Conservation (phyloP, 257 asterid genomes). For the Solanum commersonii region DNA sequence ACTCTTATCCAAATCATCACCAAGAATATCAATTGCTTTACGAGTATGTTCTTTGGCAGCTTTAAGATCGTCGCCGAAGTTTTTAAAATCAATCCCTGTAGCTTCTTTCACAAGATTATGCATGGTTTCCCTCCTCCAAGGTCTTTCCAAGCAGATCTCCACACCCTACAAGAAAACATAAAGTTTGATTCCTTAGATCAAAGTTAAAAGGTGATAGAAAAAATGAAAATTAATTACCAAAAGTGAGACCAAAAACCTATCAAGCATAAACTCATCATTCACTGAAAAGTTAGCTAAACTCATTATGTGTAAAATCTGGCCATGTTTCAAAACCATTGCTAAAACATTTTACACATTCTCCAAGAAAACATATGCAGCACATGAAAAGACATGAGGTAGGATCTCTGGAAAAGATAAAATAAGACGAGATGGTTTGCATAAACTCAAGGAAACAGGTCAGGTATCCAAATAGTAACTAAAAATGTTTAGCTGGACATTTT, state of each 20-base stretch:
- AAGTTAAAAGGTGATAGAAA: background rate
- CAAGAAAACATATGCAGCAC: background rate
- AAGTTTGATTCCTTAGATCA: background rate
- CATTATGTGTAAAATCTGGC: background rate
- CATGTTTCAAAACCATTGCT: background rate
- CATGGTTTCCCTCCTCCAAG: slow-evolving; percentile 99
- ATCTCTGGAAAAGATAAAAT: background rate
- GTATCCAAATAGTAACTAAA: background rate
- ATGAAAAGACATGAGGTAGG: background rate
- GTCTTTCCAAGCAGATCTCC: slow-evolving; percentile 83
- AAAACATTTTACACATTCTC: background rate
- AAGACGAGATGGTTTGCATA: background rate
- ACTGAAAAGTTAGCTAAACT: background rate
- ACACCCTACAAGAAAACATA: slow-evolving; percentile 41
- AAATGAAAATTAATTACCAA: background rate
- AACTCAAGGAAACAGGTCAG: background rate
- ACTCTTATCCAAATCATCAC: slow-evolving; percentile 27
- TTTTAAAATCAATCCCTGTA: slow-evolving; percentile 61
- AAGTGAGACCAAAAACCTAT: background rate
- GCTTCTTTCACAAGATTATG: slow-evolving; percentile 90
- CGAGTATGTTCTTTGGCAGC: slow-evolving; percentile 54
- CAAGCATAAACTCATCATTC: background rate
- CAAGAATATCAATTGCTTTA: slow-evolving; percentile 22
- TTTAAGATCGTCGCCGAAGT: slow-evolving; percentile 50
- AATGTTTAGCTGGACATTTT: background rate